Percentiles rank a stretch among this genome's conserved stretches.
These are phyloP conservation scores for Phialophora chinensis DNA, from an alignment of 2,329 filamentous ascomycete genomes.

Conservation along the genomic window DNA sequence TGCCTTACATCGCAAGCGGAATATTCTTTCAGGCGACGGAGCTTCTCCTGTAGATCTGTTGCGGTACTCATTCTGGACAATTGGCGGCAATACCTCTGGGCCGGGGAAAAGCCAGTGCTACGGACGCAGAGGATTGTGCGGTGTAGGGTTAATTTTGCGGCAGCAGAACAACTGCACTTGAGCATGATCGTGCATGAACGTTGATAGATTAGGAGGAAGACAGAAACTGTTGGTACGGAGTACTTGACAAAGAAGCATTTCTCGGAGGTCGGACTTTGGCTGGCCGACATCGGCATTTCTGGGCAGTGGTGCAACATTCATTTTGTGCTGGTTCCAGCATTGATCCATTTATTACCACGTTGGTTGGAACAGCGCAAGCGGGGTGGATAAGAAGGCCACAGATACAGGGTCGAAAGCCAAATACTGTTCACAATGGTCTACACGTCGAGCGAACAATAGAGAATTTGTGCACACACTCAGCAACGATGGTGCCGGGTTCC, in stretches of 20 bases:
- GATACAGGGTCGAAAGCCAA: background rate
- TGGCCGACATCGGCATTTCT: background rate
- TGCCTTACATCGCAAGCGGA: slow-evolving; percentile 52
- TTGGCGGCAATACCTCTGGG: background rate
- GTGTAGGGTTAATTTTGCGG: background rate
- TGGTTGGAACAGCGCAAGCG: background rate
- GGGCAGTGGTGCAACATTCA: background rate
- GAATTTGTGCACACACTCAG: background rate
- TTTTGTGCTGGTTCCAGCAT: background rate
- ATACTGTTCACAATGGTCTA: background rate
- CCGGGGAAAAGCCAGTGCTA: background rate
- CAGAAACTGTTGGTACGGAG: background rate
- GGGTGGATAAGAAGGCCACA: background rate
- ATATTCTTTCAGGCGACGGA: slow-evolving; percentile 44
- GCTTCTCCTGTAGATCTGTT: slow-evolving; percentile 45
- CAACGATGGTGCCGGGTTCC: background rate
- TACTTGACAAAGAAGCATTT: background rate
- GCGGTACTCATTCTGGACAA: background rate
- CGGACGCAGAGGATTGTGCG: background rate
- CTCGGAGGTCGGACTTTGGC: background rate
- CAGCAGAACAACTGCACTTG: background rate
- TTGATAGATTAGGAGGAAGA: background rate
- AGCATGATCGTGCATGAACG: background rate
- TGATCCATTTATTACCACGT: background rate
- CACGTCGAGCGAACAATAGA: background rate